phyloP scores from a whole-genome alignment of 768 basidiomycete species.

The Hericium rajendrae region DNA sequence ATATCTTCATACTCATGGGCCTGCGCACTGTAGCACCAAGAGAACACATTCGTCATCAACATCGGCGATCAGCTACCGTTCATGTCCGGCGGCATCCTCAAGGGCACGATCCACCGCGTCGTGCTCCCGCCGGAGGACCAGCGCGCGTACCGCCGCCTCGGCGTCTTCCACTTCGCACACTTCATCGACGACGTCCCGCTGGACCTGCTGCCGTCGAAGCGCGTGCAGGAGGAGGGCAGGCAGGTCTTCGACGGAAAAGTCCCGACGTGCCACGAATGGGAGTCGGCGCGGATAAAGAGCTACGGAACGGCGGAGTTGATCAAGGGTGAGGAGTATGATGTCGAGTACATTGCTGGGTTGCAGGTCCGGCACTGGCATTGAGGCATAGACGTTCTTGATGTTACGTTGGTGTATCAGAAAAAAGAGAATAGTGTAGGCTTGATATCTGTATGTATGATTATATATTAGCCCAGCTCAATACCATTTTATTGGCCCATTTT shows the following conservation, averaged over 20 bases:
- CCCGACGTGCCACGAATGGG: constrained; percentile 27
- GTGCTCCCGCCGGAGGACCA: constrained; percentile 26
- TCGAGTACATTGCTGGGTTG: constrained; percentile 25
- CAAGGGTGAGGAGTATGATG: constrained; percentile 26
- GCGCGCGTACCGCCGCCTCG: constrained; percentile 20
- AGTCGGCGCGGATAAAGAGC: constrained; percentile 24
- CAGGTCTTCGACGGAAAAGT: constrained; percentile 20
- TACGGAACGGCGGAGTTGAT: constrained; percentile 24
- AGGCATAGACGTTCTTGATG: background rate
- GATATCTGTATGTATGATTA: no score
- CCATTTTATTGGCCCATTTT: no score
- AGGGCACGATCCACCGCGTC: constrained; percentile 28
- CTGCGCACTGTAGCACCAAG: constrained; percentile 14
- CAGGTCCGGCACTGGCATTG: constrained; percentile 15
- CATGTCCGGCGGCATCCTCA: constrained; percentile 26
- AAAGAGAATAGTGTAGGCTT: no score
- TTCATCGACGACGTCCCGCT: constrained; percentile 20
- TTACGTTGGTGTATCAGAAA: no score
- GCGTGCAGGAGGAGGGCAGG: constrained; percentile 23
- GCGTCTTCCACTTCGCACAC: constrained; percentile 28
- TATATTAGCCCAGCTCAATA: no score
- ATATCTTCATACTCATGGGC: background rate
- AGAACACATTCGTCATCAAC: constrained; percentile 26
- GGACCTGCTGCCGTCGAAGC: constrained; percentile 22
- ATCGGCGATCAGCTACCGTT: constrained; percentile 28